Evolutionary conservation across 192 early-diverging fungal species (phyloP).

Genomic region (Backusella sp.): DNA sequence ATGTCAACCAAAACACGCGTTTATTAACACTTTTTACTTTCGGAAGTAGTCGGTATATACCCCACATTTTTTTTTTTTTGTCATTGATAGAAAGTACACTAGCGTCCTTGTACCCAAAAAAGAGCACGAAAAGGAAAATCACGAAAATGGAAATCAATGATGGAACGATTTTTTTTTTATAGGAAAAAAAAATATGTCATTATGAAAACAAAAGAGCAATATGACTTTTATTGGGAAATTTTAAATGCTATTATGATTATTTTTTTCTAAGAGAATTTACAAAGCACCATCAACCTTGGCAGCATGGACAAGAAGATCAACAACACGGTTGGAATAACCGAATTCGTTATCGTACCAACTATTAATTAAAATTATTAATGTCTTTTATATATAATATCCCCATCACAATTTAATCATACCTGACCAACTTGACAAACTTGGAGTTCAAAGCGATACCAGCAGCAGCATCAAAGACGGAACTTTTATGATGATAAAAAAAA

Average conservation of each 20-base stretch:
- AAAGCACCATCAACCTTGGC: slow-evolving; percentile 40
- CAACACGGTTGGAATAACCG: slow-evolving; percentile 88
- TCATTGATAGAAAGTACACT: neutral
- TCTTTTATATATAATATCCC: slow-evolving; percentile 86
- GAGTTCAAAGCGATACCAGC: slow-evolving; percentile 95
- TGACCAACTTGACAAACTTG: slow-evolving; percentile 93
- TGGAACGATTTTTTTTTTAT: neutral
- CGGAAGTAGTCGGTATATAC: neutral
- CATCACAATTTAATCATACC: slow-evolving; percentile 79
- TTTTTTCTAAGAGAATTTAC: slow-evolving; percentile 11
- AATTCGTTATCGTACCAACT: slow-evolving; percentile 91
- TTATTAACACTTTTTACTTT: neutral
- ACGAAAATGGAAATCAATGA: neutral
- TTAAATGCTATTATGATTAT: neutral
- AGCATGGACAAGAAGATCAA: slow-evolving; percentile 82
- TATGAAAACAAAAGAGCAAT: neutral
- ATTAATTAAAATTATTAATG: slow-evolving; percentile 90
- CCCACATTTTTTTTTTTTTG: neutral
- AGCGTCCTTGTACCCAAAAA: neutral
- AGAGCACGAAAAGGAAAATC: neutral
- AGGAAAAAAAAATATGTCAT: neutral
- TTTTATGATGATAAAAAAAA: slow-evolving; percentile 75
- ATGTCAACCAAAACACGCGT: neutral
- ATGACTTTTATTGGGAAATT: neutral
- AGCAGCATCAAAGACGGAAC: slow-evolving; percentile 94